Evolutionary conservation across 2,329 filamentous ascomycete species (phyloP).

Genomic region (Colletotrichum magnum): DNA sequence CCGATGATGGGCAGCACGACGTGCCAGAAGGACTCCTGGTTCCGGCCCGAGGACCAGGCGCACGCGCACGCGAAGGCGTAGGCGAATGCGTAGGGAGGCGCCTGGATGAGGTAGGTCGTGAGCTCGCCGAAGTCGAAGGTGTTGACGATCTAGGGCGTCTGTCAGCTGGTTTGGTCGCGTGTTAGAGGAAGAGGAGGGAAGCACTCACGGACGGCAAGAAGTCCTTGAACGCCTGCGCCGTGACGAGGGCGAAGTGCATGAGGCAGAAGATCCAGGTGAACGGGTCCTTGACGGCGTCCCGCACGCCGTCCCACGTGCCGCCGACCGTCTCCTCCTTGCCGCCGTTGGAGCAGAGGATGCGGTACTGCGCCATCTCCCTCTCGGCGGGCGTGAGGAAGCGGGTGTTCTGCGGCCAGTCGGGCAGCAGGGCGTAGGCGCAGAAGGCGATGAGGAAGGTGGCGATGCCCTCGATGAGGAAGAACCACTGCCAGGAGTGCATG

Average conservation of each 20-base stretch:
- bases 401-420: conserved; percentile 55
- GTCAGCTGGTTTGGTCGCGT: not conserved
- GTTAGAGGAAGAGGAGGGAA: too few relatives aligned
- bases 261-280: conserved; percentile 56
- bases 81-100: conserved; percentile 57
- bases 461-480: conserved; percentile 59
- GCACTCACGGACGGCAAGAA: conserved; percentile 55
- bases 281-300: conserved; percentile 50
- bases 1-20: conserved; percentile 50
- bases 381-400: conserved; percentile 57
- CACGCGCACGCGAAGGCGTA: conserved; percentile 52
- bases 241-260: conserved; percentile 61
- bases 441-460: conserved; percentile 52
- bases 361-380: conserved; percentile 54
- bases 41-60: conserved; percentile 53
- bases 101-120: conserved; percentile 55
- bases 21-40: conserved; percentile 55
- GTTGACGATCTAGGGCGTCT: conserved; percentile 43
- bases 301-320: conserved; percentile 54
- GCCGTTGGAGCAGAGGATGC: conserved; percentile 52
- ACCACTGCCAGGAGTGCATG: conserved; percentile 60
- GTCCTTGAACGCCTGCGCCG: conserved; percentile 56
- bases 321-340: conserved; percentile 51
- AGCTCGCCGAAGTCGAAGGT: conserved; percentile 47
- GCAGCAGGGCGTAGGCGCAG: conserved; percentile 53